Evolutionary conservation across 2,329 filamentous ascomycete genomes (phyloP).

Genomic region (Cladorrhinum sp.): DNA sequence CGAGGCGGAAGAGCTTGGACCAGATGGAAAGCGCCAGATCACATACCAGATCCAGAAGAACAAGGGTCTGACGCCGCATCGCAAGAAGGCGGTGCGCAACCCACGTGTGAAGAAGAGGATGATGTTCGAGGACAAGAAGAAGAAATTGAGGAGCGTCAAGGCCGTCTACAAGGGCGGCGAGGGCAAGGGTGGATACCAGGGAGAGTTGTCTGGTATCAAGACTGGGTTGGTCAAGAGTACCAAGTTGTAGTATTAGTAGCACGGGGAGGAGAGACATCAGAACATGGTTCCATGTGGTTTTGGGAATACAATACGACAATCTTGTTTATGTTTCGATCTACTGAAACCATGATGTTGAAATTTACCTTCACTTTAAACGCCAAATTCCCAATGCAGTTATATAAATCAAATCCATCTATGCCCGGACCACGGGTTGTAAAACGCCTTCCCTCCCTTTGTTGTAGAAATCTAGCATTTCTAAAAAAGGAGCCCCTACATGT

Average conservation of each 20-base stretch:
- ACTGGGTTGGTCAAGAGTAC: conserved; percentile 87
- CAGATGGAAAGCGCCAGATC: conserved; percentile 88
- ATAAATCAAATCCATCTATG: no score
- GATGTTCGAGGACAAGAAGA: conserved; percentile 95
- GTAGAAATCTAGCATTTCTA: no score
- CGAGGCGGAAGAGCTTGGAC: conserved; percentile 66
- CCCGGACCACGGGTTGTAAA: no score
- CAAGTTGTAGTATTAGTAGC: conserved; percentile 62
- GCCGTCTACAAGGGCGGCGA: conserved; percentile 83
- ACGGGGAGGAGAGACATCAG: no score
- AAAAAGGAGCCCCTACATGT: no score
- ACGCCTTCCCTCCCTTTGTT: no score
- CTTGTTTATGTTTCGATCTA: no score
- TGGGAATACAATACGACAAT: no score
- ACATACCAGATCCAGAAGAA: conserved; percentile 96
- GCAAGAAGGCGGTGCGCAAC: conserved; percentile 93
- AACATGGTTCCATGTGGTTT: no score
- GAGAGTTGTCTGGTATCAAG: conserved; percentile 95
- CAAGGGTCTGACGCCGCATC: conserved; percentile 84
- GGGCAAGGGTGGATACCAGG: conserved; percentile 79
- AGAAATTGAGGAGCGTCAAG: conserved; percentile 88
- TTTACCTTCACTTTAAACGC: no score
- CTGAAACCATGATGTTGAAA: no score
- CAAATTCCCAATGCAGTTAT: no score
- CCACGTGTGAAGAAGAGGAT: conserved; percentile 97